Conservation (phyloP, 2,329 filamentous ascomycete genomes). For the Aspergillus fumigatus region DNA sequence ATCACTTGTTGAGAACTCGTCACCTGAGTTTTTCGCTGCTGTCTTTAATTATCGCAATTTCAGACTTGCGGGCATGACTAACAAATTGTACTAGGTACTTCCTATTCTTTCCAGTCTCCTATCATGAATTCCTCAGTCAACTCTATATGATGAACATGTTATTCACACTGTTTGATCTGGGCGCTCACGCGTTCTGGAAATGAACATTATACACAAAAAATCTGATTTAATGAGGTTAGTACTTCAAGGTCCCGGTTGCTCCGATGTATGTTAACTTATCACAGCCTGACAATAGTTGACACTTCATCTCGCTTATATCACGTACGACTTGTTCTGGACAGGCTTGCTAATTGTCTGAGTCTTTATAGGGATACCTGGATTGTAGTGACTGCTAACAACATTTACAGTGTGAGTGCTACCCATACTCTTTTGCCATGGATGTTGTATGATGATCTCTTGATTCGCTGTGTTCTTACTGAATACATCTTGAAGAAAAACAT, state of each 20-base stretch:
- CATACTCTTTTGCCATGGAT: constrained; percentile 1
- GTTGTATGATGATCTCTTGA: constrained; percentile 55
- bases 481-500: constrained; percentile 52
- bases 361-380: constrained; percentile 13
- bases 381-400: constrained; percentile 1
- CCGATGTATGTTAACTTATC: constrained; percentile 28
- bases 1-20: constrained; percentile 66
- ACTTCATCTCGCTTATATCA: constrained; percentile 21
- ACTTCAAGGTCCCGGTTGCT: neutral
- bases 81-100: constrained; percentile 26
- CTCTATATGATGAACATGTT: constrained; percentile 59
- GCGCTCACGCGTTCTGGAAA: constrained; percentile 47
- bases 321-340: constrained; percentile 18
- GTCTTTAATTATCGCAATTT: constrained; percentile 14
- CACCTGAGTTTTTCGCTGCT: constrained; percentile 50
- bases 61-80: constrained; percentile 14
- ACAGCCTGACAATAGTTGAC: constrained; percentile 41
- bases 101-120: constrained; percentile 6
- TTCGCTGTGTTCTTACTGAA: constrained; percentile 64
- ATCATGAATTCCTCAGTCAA: constrained; percentile 25
- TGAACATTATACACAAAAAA: constrained; percentile 63
- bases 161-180: constrained; percentile 68
- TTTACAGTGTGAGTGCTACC: constrained; percentile 21
- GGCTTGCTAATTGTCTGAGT: constrained; percentile 25
- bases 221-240: constrained; percentile 67